Conservation (phyloP, 306 rosid species). For the Trifolium fragiferum region DNA sequence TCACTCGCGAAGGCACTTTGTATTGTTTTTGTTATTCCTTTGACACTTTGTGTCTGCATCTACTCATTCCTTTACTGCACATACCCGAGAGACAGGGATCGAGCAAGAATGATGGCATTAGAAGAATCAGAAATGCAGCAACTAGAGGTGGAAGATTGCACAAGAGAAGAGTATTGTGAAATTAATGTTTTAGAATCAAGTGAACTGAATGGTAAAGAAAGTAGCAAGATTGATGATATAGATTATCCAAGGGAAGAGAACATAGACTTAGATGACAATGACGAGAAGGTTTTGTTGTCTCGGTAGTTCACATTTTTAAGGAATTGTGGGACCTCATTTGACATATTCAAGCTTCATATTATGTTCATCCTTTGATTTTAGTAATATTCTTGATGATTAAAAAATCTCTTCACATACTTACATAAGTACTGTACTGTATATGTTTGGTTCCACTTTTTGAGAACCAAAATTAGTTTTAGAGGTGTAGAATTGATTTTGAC, state of each 20-base stretch:
- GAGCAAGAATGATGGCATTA: slow-evolving; percentile 68
- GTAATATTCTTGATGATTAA: too few species aligned
- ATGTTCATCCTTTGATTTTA: too few species aligned
- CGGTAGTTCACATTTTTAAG: slow-evolving; percentile 19
- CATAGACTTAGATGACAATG: slow-evolving; percentile 47
- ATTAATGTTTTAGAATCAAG: slow-evolving; percentile 41
- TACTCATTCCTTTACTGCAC: slow-evolving; percentile 80
- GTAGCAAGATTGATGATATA: slow-evolving; percentile 21
- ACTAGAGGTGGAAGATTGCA: slow-evolving; percentile 42
- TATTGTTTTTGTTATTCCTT: slow-evolving; percentile 71
- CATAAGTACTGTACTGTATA: too few species aligned
- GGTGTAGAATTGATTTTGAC: too few species aligned
- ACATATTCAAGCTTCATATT: background rate
- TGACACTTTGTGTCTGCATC: slow-evolving; percentile 63
- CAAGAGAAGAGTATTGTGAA: slow-evolving; percentile 32
- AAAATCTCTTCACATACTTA: too few species aligned
- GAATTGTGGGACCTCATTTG: background rate
- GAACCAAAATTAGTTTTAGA: too few species aligned
- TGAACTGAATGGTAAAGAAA: slow-evolving; percentile 32
- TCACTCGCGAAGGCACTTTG: slow-evolving; percentile 82
- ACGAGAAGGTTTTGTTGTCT: slow-evolving; percentile 53
- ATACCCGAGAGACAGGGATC: slow-evolving; percentile 79
- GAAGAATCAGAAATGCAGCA: slow-evolving; percentile 63
- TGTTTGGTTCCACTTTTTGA: too few species aligned
- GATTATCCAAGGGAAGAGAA: slow-evolving; percentile 45